A percentile compares a stretch with the other conserved stretches of the same genome.
These are phyloP conservation scores for Spinacia oleracea DNA, from an alignment of 179 eudicot species.

Conservation along the genomic window DNA sequence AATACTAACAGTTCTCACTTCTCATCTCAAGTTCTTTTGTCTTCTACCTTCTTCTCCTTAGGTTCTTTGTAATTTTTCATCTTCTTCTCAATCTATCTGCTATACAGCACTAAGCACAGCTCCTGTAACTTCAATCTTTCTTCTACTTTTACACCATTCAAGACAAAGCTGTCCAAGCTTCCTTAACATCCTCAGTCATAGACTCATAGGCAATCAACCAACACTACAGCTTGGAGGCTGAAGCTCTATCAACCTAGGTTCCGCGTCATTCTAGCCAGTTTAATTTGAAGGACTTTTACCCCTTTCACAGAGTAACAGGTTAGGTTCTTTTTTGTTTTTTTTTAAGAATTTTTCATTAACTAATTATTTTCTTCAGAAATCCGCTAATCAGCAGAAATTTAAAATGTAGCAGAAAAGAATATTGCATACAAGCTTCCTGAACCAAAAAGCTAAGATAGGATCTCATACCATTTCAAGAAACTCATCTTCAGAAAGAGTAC, in stretches of 20 bases:
- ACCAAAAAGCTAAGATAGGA: slow-evolving; percentile 23
- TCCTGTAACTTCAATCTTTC: too few relatives aligned
- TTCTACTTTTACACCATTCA: too few relatives aligned
- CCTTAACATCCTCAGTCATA: too few relatives aligned
- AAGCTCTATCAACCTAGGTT: background rate
- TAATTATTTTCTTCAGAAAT: background rate
- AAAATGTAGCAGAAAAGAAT: background rate
- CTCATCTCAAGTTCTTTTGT: too few relatives aligned
- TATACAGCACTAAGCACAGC: too few relatives aligned
- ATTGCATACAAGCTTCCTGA: background rate
- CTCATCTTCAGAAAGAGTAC: slow-evolving; percentile 71
- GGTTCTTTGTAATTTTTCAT: too few relatives aligned
- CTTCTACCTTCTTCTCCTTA: too few relatives aligned
- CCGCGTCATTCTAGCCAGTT: background rate
- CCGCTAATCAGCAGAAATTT: background rate
- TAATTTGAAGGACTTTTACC: background rate
- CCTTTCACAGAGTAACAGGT: background rate
- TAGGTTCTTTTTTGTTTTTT: background rate
- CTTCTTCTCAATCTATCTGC: too few relatives aligned
- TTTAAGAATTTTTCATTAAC: background rate
- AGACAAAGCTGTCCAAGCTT: too few relatives aligned
- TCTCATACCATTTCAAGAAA: slow-evolving; percentile 79
- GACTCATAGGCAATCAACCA: background rate
- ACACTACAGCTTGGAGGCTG: background rate
- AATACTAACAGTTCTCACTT: too few relatives aligned